These are phyloP conservation scores for Tylopilus sp. DNA, from an alignment of 1,284 basidiomycete species.

Conservation along the genomic window DNA sequence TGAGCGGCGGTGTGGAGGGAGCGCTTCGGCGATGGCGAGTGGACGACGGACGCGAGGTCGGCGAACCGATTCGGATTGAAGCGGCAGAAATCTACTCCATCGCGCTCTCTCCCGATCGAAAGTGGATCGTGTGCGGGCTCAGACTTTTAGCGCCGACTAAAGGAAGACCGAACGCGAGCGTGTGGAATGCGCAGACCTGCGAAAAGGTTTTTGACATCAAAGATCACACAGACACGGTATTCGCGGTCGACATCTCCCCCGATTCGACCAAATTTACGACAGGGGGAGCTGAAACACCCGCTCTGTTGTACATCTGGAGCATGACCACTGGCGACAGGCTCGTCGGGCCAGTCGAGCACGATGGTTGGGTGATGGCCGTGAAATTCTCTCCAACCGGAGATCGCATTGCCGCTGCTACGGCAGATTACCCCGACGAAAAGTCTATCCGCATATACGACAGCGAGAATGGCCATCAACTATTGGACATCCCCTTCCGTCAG, in stretches of 20 bases:
- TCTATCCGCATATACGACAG: neutral
- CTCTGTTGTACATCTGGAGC: neutral
- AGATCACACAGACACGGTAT: no score
- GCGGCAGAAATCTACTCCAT: neutral
- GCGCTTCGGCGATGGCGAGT: constrained; percentile 2
- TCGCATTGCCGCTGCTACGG: neutral
- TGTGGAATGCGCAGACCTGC: no score
- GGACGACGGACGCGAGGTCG: neutral
- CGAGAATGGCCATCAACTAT: neutral
- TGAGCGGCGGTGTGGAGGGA: neutral
- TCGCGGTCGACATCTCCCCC: no score
- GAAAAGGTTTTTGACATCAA: no score
- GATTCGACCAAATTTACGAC: no score
- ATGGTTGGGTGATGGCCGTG: neutral
- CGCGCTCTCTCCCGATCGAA: neutral
- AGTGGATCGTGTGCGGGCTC: neutral
- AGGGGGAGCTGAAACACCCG: no score
- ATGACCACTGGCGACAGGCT: neutral
- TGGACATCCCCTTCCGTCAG: neutral
- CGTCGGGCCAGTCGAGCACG: neutral
- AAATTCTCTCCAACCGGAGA: neutral
- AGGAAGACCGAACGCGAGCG: no score
- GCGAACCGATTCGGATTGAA: neutral
- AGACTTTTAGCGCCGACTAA: no score
- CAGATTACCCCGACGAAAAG: neutral